Conservation (phyloP, 1,284 basidiomycete genomes). For the Marasmius oreades region DNA sequence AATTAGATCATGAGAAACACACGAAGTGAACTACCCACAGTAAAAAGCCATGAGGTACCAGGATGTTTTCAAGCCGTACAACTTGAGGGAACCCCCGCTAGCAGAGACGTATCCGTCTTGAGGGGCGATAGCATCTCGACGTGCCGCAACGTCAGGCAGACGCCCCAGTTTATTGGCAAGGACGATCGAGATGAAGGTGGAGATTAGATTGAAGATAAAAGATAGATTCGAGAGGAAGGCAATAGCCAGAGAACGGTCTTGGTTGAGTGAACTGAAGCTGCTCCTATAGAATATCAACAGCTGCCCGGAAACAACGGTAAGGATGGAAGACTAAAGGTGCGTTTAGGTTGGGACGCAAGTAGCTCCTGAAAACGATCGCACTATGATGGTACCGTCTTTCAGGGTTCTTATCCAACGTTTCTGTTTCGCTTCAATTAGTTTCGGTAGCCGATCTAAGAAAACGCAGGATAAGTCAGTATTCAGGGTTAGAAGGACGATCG, state of each 20-base stretch:
- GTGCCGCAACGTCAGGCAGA: background rate
- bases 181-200: background rate
- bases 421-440: background rate
- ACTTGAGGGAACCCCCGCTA: background rate
- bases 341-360: background rate
- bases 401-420: background rate
- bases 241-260: background rate
- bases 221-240: background rate
- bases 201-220: background rate
- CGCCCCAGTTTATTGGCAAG: background rate
- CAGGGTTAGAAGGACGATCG: background rate
- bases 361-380: background rate
- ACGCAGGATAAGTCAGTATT: background rate
- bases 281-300: background rate
- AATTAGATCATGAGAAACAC: background rate
- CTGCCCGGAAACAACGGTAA: background rate
- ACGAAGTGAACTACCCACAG: background rate
- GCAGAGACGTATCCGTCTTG: background rate
- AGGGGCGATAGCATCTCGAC: background rate
- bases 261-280: background rate
- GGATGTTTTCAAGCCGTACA: background rate
- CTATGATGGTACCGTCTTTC: background rate
- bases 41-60: background rate
- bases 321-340: background rate
- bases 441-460: background rate